Conservation (phyloP, 345 rosid genomes). For the Euphorbia pulcherrima region DNA sequence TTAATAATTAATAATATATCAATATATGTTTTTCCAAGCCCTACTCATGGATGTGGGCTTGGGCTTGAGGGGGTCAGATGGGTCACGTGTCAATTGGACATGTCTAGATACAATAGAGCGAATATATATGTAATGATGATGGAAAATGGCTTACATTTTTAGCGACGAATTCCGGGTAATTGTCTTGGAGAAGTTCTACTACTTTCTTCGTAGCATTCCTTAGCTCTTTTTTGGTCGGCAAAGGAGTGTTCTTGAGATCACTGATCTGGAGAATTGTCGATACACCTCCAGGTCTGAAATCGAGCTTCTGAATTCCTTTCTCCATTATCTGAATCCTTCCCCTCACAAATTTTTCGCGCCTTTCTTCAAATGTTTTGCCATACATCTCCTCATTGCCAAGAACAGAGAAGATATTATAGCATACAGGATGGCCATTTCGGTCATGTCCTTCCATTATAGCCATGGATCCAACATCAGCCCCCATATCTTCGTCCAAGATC, state of each 20-base stretch:
- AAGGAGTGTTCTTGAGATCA: conserved; percentile 28
- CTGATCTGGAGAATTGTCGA: conserved; percentile 22
- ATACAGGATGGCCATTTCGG: conserved; percentile 23
- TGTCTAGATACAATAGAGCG: background rate
- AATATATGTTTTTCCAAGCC: no score
- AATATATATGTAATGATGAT: background rate
- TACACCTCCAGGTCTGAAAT: conserved; percentile 21
- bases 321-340: conserved; percentile 29
- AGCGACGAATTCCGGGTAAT: conserved; percentile 28
- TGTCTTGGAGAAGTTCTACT: conserved; percentile 24
- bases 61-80: no score
- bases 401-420: conserved; percentile 20
- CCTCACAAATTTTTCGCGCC: conserved; percentile 18
- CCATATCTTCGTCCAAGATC: conserved; percentile 17
- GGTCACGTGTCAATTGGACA: no score
- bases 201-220: conserved; percentile 16
- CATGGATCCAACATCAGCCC: conserved; percentile 4
- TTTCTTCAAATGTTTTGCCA: conserved; percentile 15
- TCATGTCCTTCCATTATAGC: conserved; percentile 20
- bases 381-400: conserved; percentile 12
- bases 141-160: conserved; percentile 19
- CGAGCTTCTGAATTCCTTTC: conserved; percentile 16
- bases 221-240: conserved; percentile 23
- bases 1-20: no score
- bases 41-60: no score